Evolutionary conservation across 78 protist species (phyloP), one percentile per base, ranked within the genome.

Genomic region (Andalucia godoyi): DNA sequence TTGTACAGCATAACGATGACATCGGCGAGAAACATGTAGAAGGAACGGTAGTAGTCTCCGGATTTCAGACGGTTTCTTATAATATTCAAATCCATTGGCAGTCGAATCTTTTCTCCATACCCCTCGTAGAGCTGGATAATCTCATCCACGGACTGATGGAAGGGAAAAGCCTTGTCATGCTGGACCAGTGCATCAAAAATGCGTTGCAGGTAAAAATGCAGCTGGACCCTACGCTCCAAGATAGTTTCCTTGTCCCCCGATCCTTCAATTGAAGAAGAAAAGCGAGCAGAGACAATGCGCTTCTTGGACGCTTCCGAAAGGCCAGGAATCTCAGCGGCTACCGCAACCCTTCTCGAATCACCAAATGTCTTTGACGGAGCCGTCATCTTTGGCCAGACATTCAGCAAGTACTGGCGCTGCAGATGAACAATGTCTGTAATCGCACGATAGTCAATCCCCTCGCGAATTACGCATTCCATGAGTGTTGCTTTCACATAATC

Each of bases 401-500:
- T 29, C n/a, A n/a, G n/a, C n/a, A n/a, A n/a, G n/a, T 55, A 18
- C 38, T 57, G 46, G 30, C 12, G 10, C 29, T 65, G 70, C 12
- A 10, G 9, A 9, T 59, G 55, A 15, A 65, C 18, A 64, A 65
- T 65, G 25, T 36, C 12, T 10, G 70, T 64, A 33, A 65, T 47
- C 45, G 67, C 27, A 46, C 67, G 52, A 40, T 79, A 79, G 55
- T 76, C 62, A 27, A 75, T 54, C 10, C 70, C 15, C 34, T 30
- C 70, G 62, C 43, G 29, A 58, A 83, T n/a, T 33, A 18, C 3
- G 64, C 81, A 79, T 41, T 80, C 72, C 85, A 83, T 80, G 33
- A 89, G 61, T 7, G 88, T 75, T 29, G 85, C 97, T 15, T 93
- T 95, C 33, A 85, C 93, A 62, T 92, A 92, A 59, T 89, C 94